These are phyloP conservation scores for Cladobotryum protrusum DNA, from an alignment of 2,329 filamentous ascomycete species.

Conservation along the genomic window DNA sequence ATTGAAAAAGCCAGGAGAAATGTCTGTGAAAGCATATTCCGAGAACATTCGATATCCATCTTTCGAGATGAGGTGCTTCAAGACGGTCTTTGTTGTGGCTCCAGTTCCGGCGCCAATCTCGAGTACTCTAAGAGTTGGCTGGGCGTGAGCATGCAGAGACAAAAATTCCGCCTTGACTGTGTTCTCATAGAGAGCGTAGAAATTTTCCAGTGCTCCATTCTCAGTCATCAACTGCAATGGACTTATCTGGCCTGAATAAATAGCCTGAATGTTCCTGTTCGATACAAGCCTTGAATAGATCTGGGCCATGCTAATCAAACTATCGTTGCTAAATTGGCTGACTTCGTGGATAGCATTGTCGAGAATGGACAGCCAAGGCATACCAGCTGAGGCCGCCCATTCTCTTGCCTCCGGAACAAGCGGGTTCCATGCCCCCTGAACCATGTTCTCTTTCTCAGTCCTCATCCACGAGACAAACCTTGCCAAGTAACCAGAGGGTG, in stretches of 20 bases:
- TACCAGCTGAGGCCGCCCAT: no score
- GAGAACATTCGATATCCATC: slow-evolving; percentile 4
- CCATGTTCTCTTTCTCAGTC: slow-evolving; percentile 1
- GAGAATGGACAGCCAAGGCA: no score
- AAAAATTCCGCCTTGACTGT: background rate
- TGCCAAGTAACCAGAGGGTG: background rate
- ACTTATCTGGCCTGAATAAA: no score
- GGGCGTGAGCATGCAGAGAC: background rate
- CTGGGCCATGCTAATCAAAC: no score
- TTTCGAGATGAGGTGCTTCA: background rate
- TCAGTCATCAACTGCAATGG: no score
- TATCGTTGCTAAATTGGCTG: no score
- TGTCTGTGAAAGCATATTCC: slow-evolving; percentile 21
- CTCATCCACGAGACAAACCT: slow-evolving; percentile 4
- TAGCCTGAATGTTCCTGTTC: no score
- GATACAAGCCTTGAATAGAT: no score
- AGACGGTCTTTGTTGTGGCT: slow-evolving; percentile 21
- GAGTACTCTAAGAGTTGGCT: slow-evolving; percentile 6
- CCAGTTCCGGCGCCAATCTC: slow-evolving; percentile 37
- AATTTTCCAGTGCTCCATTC: no score
- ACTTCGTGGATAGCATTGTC: no score
- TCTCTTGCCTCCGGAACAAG: no score
- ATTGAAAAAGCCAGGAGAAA: slow-evolving; percentile 19
- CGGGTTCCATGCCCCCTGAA: background rate
- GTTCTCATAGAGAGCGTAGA: no score